Base-by-base conservation (phyloP, 2,329 filamentous ascomycete genomes). In the Stagonosporopsis rhizophila region DNA sequence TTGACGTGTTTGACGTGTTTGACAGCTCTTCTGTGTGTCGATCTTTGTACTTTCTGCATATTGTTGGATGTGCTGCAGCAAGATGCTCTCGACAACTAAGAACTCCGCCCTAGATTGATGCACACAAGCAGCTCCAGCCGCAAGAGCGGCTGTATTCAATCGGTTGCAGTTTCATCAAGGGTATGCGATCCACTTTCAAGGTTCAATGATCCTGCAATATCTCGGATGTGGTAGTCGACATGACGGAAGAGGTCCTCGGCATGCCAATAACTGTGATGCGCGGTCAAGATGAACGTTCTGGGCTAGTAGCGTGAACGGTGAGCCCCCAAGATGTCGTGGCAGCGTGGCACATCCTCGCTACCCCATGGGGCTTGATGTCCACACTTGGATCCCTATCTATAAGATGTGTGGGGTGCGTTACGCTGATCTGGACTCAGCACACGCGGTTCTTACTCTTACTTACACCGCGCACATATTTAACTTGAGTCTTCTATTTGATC, bases 301-400 rank as follows among this genome's bases (percentile, higher is more conserved):
- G 35, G 17, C 51, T 60, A 58, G 41, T 41, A 28, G 54, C 48
- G 35, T 52, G 52, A 61, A 62, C 47, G 45, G 51, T 37, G 44
- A 46, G 34, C 28, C 38, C 54, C 57, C 45, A 60, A 54, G 57
- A 53, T 23, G 3, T 44, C 60, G 28, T 54, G 54, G 56, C 46
- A 47, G 44, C 58, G 14, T 60, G 58, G 64, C 64, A 57, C 35
- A 15, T 52, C 38, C 53, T 46, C 34, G 42, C 30, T 59, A 55
- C 61, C 56, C 58, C 56, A 46, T 45, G 58, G 60, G 58, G 55
- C 28, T 30, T 22, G 20, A 14, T 22, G 23, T 30, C 28, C 8
- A n/a, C 19, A 34, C 5, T 34, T 46, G 35, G 35, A 23, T 11
- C 12, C 45, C 6, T 2, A 11, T 28, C 35, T 56, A 56, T 56